These are phyloP conservation scores for Prunus fruticosa DNA, from an alignment of 306 rosid genomes.

Conservation along the genomic window DNA sequence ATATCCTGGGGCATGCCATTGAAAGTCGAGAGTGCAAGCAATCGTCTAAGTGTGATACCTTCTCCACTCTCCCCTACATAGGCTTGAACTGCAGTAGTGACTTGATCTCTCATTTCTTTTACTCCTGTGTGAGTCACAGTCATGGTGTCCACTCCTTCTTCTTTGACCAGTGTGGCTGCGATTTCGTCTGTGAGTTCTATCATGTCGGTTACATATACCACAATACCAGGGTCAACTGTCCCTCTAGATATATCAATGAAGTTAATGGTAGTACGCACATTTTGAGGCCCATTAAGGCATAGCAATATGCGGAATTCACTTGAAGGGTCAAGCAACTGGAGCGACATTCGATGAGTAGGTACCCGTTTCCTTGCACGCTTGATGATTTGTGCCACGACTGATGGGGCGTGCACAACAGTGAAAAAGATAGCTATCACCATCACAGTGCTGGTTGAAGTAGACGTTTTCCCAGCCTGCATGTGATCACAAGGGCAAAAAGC, in stretches of 20 bases:
- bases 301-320: conserved; percentile 56
- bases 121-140: conserved; percentile 47
- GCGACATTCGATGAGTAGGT: conserved; percentile 71
- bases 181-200: conserved; percentile 70
- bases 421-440: conserved; percentile 59
- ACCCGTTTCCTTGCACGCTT: conserved; percentile 66
- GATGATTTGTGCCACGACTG: conserved; percentile 71
- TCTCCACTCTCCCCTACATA: conserved; percentile 40
- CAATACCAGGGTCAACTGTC: conserved; percentile 49
- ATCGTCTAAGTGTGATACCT: conserved; percentile 52
- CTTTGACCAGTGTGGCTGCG: conserved; percentile 48
- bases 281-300: conserved; percentile 71
- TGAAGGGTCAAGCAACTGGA: conserved; percentile 62
- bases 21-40: conserved; percentile 57
- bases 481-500: conserved; percentile 19
- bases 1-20: conserved; percentile 61
- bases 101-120: conserved; percentile 55
- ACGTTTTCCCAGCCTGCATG: conserved; percentile 40
- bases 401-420: conserved; percentile 66
- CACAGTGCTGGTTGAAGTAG: conserved; percentile 41
- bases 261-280: conserved; percentile 55
- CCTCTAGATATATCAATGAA: conserved; percentile 81
- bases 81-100: conserved; percentile 52
- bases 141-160: conserved; percentile 40
- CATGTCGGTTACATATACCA: conserved; percentile 68